Evolutionary conservation across 208 protist genomes (phyloP), one percentile per base, ranked within the genome.

Genomic region (Leishmania arabica): DNA sequence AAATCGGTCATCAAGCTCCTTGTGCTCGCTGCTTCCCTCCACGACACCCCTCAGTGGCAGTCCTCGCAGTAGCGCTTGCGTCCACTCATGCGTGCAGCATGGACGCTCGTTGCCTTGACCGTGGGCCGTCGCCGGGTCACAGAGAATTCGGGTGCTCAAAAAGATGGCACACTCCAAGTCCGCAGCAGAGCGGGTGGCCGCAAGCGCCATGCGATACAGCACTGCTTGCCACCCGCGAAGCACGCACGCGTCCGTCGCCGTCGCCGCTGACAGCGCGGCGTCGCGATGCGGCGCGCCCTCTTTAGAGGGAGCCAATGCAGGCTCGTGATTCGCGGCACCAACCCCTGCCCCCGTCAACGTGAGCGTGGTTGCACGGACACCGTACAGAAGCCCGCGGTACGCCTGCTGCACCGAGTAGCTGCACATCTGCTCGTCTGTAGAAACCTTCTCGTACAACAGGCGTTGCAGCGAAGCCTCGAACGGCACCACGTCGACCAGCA

Each of bases 41-140:
- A 21, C 21, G 0, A 3, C 66, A 51, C 70, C 49, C 51, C 65
- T 76, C 37, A 77, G 60, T 15, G 79, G 79, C 47, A 86, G 64
- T 0, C 78, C 83, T 9, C 60, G 69, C 34, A 89, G 83, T 6
- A 97, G 81, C 19, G 88, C 94, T 5, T 86, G 72, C 11, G 81
- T 82, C 92, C 94, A 97, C 77, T 92, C 89, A 8, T 78, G 71
- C 24, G 88, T 94, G 78, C 91, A 95, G 73, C 83, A 94, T 24
- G 94, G 94, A 0, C 91, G 86, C 42, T 95, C 94, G 73, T 97
- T 97, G n/a, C 94, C 94, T 75, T 95, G 88, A 45, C 94, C 94
- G 71, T 91, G 89, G 0, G 75, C 78, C 7, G 92, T 85, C 2
- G 89, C 89, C 17, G 82, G 85, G 77, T 95, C 92, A 72, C 86